phyloP scores from a whole-genome alignment of 2,329 filamentous ascomycete genomes.

The Hymenotorrendiella dingleyae region DNA sequence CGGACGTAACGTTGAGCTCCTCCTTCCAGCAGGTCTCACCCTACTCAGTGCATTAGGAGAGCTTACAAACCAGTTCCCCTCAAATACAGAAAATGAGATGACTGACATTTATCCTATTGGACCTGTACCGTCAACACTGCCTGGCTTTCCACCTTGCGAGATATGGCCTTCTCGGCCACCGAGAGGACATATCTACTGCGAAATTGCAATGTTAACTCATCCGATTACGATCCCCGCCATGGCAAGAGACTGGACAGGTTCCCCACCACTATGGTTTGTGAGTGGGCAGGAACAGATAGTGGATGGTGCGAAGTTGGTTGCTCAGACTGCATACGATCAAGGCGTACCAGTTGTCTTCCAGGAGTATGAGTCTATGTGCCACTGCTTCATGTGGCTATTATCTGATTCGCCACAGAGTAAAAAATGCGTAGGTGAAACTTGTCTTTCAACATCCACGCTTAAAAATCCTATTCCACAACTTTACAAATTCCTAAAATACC shows the following conservation, averaged over 20 bases:
- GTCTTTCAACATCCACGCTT: too few species aligned
- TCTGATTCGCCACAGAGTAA: not conserved
- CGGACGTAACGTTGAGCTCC: not conserved
- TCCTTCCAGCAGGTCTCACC: conserved; percentile 1
- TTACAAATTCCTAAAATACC: too few species aligned
- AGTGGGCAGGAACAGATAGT: not conserved
- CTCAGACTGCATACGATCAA: not conserved
- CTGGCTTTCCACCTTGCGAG: not conserved
- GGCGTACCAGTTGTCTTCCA: not conserved
- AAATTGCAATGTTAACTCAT: not conserved
- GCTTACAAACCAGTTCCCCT: not conserved
- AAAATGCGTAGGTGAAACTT: too few species aligned
- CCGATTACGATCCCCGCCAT: not conserved
- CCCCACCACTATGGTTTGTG: conserved; percentile 1
- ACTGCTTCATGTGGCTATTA: conserved; percentile 1
- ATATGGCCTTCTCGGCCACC: conserved; percentile 1
- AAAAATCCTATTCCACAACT: too few species aligned
- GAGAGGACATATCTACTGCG: conserved; percentile 2
- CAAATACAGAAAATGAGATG: not conserved
- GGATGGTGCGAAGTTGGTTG: conserved; percentile 2
- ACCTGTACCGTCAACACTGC: not conserved
- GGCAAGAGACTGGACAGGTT: conserved; percentile 1
- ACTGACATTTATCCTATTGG: not conserved
- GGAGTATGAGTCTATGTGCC: conserved; percentile 2
- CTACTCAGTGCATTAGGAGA: not conserved